Evolutionary conservation across 345 rosid species (phyloP).

Genomic region (Laguncularia racemosa): DNA sequence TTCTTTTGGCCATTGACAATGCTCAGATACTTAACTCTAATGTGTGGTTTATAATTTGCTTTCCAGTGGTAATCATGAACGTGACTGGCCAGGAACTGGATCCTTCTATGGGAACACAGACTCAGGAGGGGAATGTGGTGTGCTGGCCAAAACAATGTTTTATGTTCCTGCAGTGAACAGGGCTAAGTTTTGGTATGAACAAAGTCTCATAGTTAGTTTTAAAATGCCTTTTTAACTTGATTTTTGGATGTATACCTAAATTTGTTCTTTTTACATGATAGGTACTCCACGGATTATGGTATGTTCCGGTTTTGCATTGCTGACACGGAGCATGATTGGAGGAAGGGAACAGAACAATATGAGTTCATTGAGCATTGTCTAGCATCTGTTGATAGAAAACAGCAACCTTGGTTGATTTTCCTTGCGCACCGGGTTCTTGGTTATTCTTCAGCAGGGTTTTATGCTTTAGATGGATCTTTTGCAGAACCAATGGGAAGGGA

Average conservation of each 20-base stretch:
- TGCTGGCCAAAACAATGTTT: constrained; percentile 42
- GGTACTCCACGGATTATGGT: constrained; percentile 74
- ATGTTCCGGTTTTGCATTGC: constrained; percentile 81
- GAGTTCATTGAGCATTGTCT: constrained; percentile 59
- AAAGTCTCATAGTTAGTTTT: neutral
- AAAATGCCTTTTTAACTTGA: no score
- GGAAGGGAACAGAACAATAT: constrained; percentile 66
- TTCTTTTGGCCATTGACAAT: no score
- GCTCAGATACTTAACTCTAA: no score
- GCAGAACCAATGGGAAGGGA: constrained; percentile 78
- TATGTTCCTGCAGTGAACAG: constrained; percentile 50
- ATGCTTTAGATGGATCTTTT: constrained; percentile 46
- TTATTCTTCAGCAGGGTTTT: constrained; percentile 47
- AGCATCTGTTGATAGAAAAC: constrained; percentile 59
- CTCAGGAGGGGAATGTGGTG: constrained; percentile 60
- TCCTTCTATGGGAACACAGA: constrained; percentile 43
- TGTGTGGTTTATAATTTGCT: no score
- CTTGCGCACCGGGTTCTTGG: constrained; percentile 72
- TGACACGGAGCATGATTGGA: constrained; percentile 81
- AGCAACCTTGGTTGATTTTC: constrained; percentile 85
- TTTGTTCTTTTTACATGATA: constrained; percentile 8
- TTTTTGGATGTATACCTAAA: no score
- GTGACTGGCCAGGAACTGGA: constrained; percentile 67
- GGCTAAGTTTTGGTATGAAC: constrained; percentile 55
- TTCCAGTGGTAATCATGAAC: constrained; percentile 73